A percentile compares a stretch with the other conserved stretches of the same genome.
These are phyloP conservation scores for Termitomyces sp. DNA, from an alignment of 768 basidiomycete species.

Conservation along the genomic window DNA sequence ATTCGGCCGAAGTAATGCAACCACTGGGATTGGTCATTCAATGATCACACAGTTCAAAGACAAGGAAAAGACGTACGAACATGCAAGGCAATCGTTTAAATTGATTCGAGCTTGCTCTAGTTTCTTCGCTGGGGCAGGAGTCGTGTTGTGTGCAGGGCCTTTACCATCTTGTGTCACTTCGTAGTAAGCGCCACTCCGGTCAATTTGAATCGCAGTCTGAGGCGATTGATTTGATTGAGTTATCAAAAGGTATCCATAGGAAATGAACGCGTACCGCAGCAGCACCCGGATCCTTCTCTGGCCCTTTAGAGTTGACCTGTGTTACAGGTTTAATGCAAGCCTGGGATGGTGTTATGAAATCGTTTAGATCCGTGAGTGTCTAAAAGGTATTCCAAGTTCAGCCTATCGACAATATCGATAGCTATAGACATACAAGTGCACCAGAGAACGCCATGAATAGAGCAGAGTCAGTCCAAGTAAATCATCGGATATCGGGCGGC, in stretches of 20 bases:
- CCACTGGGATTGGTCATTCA: slow-evolving; percentile 49
- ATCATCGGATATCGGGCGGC: slow-evolving; percentile 1
- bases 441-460: slow-evolving; percentile 81
- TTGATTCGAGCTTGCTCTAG: slow-evolving; percentile 94
- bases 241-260: neutral
- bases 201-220: slow-evolving; percentile 92
- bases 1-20: slow-evolving; percentile 98
- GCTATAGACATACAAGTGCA: slow-evolving; percentile 56
- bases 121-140: slow-evolving; percentile 41
- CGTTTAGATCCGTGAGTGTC: slow-evolving; percentile 94
- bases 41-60: neutral
- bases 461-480: neutral
- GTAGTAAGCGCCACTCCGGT: slow-evolving; percentile 82
- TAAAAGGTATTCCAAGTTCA: slow-evolving; percentile 23
- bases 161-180: slow-evolving; percentile 53
- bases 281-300: slow-evolving; percentile 29
- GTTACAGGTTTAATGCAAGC: slow-evolving; percentile 95
- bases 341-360: slow-evolving; percentile 95
- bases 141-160: slow-evolving; percentile 7
- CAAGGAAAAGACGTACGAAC: slow-evolving; percentile 62
- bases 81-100: slow-evolving; percentile 96
- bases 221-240: neutral
- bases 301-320: slow-evolving; percentile 29
- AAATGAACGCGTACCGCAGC: slow-evolving; percentile 28
- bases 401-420: neutral